Evolutionary conservation across 495 filamentous ascomycete genomes (phyloP).

Genomic region (Aspergillus indologenus): DNA sequence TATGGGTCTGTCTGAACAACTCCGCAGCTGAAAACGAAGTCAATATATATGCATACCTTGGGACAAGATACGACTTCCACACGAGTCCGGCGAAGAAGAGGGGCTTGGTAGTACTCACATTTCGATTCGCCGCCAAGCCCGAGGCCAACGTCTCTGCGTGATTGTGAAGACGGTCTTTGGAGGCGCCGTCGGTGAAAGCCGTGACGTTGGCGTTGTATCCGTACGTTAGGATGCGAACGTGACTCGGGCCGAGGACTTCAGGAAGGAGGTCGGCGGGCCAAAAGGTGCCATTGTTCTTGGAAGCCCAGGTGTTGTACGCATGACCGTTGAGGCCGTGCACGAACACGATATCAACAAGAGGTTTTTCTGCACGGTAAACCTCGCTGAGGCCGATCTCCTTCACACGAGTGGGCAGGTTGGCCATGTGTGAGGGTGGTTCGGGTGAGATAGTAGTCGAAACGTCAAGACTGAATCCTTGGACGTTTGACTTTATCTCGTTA

Average conservation of each 20-base stretch:
- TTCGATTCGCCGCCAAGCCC: constrained; percentile 54
- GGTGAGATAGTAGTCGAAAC: neutral
- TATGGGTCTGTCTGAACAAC: constrained; percentile 62
- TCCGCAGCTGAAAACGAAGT: constrained; percentile 43
- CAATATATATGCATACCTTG: neutral
- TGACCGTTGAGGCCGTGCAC: constrained; percentile 85
- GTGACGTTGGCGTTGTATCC: constrained; percentile 83
- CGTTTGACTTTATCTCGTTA: too few species aligned
- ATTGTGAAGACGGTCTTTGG: constrained; percentile 74
- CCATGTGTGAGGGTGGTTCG: constrained; percentile 17
- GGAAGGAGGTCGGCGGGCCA: constrained; percentile 79
- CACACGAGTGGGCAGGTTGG: constrained; percentile 40
- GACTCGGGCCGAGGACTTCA: constrained; percentile 54
- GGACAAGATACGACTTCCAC: constrained; percentile 17
- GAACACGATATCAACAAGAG: constrained; percentile 58
- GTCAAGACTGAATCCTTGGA: neutral
- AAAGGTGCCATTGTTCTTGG: constrained; percentile 59
- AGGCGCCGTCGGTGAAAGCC: constrained; percentile 55
- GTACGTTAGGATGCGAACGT: constrained; percentile 73
- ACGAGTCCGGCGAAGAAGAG: too few species aligned
- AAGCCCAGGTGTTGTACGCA: constrained; percentile 72
- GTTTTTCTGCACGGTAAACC: constrained; percentile 52
- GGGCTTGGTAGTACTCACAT: constrained; percentile 44
- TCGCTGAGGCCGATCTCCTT: constrained; percentile 67
- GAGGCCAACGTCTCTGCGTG: constrained; percentile 81